These are phyloP conservation scores for Stereum hirsutum DNA, from an alignment of 1,284 basidiomycete genomes.

Conservation along the genomic window DNA sequence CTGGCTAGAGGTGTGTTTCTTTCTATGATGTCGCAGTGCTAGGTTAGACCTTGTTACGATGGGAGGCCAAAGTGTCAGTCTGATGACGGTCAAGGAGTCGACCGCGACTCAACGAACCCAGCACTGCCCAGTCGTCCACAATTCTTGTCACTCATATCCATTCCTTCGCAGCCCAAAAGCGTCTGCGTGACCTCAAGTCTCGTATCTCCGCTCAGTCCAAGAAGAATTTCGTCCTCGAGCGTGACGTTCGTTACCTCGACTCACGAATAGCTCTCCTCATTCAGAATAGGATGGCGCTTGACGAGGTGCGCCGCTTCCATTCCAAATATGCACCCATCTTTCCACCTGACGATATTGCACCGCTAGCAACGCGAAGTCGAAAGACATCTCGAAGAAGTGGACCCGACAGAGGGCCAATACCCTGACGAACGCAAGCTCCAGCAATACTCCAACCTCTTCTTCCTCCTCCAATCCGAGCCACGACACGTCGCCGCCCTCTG, in stretches of 20 bases:
- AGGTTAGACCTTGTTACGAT: too few relatives aligned
- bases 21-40: too few relatives aligned
- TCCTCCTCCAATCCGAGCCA: conserved; percentile 95
- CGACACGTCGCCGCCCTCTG: conserved; percentile 95
- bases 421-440: conserved; percentile 91
- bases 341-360: conserved; percentile 6
- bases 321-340: background rate
- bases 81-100: too few relatives aligned
- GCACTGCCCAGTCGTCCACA: background rate
- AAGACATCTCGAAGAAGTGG: conserved; percentile 90
- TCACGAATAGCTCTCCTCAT: conserved; percentile 96
- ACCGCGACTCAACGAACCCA: too few relatives aligned
- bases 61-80: too few relatives aligned
- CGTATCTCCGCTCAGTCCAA: conserved; percentile 98
- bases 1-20: conserved; percentile 74
- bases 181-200: conserved; percentile 91
- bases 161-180: conserved; percentile 73
- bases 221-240: conserved; percentile 98
- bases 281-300: conserved; percentile 95
- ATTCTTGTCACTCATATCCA: background rate
- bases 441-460: conserved; percentile 98
- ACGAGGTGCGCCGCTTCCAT: conserved; percentile 58
- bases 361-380: conserved; percentile 85
- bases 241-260: conserved; percentile 97
- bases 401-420: conserved; percentile 81